Conservation (phyloP, 2,329 filamentous ascomycete genomes). For the Penicillium sp. region DNA sequence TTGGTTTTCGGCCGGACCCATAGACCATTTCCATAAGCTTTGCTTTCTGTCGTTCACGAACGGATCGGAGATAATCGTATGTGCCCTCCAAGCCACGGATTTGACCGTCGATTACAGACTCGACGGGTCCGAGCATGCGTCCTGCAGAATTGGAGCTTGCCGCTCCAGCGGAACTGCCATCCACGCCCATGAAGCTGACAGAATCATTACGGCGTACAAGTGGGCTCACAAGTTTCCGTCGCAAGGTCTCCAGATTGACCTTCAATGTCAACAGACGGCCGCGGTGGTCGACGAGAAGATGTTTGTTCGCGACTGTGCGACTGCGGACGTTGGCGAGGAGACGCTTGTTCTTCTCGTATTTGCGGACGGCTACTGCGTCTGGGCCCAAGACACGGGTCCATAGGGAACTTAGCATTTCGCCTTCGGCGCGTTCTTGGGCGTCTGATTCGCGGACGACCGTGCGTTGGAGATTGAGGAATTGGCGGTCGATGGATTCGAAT, state of each 20-base stretch:
- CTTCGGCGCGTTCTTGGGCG: slow-evolving; percentile 75
- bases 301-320: slow-evolving; percentile 84
- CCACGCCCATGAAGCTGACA: slow-evolving; percentile 37
- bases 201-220: slow-evolving; percentile 70
- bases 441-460: slow-evolving; percentile 81
- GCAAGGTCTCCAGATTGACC: slow-evolving; percentile 79
- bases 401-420: slow-evolving; percentile 76
- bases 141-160: slow-evolving; percentile 43
- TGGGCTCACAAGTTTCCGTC: slow-evolving; percentile 80
- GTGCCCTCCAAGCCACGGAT: slow-evolving; percentile 79
- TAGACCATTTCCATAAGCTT: slow-evolving; percentile 81
- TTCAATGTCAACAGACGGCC: slow-evolving; percentile 80
- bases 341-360: slow-evolving; percentile 86
- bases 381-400: slow-evolving; percentile 84
- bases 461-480: slow-evolving; percentile 85
- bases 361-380: slow-evolving; percentile 72
- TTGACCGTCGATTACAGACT: slow-evolving; percentile 71
- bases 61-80: slow-evolving; percentile 71
- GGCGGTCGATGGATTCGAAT: slow-evolving; percentile 88
- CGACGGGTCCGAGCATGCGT: slow-evolving; percentile 57
- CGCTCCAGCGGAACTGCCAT: slow-evolving; percentile 16
- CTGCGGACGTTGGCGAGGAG: slow-evolving; percentile 76
- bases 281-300: slow-evolving; percentile 82
- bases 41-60: slow-evolving; percentile 77
- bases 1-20: slow-evolving; percentile 47